Conservation (phyloP, 805 yeast species). For the Komagataella phaffii region DNA sequence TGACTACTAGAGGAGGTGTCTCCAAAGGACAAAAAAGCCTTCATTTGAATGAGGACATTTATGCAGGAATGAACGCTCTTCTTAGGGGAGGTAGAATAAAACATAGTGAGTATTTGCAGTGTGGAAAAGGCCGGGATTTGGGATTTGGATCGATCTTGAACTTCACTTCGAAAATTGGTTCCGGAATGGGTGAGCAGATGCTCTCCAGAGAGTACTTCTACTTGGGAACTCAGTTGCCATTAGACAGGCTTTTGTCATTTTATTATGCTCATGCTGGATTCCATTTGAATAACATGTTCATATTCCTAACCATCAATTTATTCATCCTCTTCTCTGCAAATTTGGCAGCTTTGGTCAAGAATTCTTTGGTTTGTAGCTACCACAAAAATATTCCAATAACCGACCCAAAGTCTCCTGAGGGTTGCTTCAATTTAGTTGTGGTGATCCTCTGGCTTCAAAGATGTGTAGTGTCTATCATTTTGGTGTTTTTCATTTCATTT, state of each 20-base stretch:
- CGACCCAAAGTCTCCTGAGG: slow-evolving; percentile 60
- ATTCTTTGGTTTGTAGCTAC: slow-evolving; percentile 55
- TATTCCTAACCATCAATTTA: slow-evolving; percentile 70
- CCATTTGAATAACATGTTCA: slow-evolving; percentile 82
- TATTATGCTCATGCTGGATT: slow-evolving; percentile 97
- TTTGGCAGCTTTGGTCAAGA: slow-evolving; percentile 67
- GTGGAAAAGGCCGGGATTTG: slow-evolving; percentile 93
- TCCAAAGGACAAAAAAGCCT: slow-evolving; percentile 91
- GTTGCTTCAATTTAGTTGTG: slow-evolving; percentile 78
- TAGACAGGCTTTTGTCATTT: slow-evolving; percentile 82
- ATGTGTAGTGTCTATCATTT: slow-evolving; percentile 79
- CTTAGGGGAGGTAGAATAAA: slow-evolving; percentile 88
- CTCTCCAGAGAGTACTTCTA: slow-evolving; percentile 85
- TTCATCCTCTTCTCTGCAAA: slow-evolving; percentile 73
- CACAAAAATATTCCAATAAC: slow-evolving; percentile 58
- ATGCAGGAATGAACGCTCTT: slow-evolving; percentile 87
- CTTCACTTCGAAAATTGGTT: slow-evolving; percentile 92
- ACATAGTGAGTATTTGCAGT: slow-evolving; percentile 91
- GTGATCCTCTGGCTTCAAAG: slow-evolving; percentile 81
- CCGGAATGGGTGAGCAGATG: slow-evolving; percentile 97
- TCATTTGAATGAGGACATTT: slow-evolving; percentile 89
- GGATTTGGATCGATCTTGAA: slow-evolving; percentile 89
- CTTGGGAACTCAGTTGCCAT: slow-evolving; percentile 78
- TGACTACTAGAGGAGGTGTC: slow-evolving; percentile 93
- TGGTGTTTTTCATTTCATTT: slow-evolving; percentile 86